Evolutionary conservation across 2,329 filamentous ascomycete genomes (phyloP).

Genomic region (Trichoderma sp.): DNA sequence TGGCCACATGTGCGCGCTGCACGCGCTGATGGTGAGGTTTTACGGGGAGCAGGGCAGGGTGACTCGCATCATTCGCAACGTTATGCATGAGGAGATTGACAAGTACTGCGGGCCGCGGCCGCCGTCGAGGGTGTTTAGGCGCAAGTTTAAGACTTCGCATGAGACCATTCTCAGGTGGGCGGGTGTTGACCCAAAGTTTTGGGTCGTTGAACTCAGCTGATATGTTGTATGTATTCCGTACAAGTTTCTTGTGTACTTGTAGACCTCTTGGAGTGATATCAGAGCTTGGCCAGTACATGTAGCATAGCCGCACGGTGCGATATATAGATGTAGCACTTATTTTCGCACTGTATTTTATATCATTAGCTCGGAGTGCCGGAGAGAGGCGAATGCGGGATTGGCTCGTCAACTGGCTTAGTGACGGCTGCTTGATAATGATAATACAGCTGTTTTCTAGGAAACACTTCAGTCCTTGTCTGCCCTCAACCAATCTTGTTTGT

Average conservation of each 20-base stretch:
- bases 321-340: background rate
- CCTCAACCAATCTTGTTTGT: background rate
- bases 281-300: background rate
- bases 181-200: slow-evolving; percentile 4
- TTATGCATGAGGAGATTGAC: background rate
- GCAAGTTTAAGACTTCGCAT: slow-evolving; percentile 20
- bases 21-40: background rate
- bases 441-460: background rate
- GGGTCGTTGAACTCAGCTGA: slow-evolving; percentile 4
- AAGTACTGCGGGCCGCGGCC: slow-evolving; percentile 12
- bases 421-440: slow-evolving; percentile 12
- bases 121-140: slow-evolving; percentile 5
- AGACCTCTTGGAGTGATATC: background rate
- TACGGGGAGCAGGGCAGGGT: background rate
- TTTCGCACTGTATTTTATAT: slow-evolving; percentile 3
- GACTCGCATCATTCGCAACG: background rate
- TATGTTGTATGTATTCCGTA: background rate
- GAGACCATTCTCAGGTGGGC: slow-evolving; percentile 17
- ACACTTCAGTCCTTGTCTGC: background rate
- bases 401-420: background rate
- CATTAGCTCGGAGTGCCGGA: slow-evolving; percentile 9
- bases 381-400: background rate
- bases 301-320: background rate
- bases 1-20: slow-evolving; percentile 2
- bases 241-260: too few relatives aligned